Conservation (phyloP, 1,139 yeast genomes). For the Yamadazyma sp. region DNA sequence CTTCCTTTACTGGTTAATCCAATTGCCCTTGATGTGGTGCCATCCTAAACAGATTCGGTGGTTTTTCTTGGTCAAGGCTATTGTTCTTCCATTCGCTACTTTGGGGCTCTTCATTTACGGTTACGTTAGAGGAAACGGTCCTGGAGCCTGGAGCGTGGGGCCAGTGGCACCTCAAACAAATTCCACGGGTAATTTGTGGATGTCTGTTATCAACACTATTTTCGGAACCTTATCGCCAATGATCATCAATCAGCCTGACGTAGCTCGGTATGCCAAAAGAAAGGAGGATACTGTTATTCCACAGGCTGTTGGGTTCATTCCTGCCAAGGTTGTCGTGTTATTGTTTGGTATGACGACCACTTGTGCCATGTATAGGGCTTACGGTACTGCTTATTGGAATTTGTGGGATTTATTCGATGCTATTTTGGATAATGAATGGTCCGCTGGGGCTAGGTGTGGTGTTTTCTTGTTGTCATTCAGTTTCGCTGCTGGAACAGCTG, state of each 20-base stretch:
- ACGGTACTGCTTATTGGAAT: conserved; percentile 17
- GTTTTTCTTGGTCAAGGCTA: conserved; percentile 15
- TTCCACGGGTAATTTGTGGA: conserved; percentile 15
- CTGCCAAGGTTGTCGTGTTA: conserved; percentile 14
- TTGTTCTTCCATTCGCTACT: conserved; percentile 16
- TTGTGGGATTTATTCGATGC: conserved; percentile 18
- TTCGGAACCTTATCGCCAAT: conserved; percentile 18
- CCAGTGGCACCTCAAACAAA: conserved; percentile 4
- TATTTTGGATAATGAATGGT: conserved; percentile 17
- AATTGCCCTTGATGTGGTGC: conserved; percentile 17
- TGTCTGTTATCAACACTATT: conserved; percentile 15
- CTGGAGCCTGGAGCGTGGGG: conserved; percentile 17
- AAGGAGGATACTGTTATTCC: conserved; percentile 15
- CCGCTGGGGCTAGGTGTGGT: conserved; percentile 17
- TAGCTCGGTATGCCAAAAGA: conserved; percentile 16
- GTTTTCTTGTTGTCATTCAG: conserved; percentile 14
- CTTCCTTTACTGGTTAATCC: conserved; percentile 16
- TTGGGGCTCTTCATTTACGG: conserved; percentile 16
- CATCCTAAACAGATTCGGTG: conserved; percentile 17
- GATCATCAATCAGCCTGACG: conserved; percentile 18
- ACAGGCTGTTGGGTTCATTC: conserved; percentile 17
- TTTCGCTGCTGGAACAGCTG: conserved; percentile 17
- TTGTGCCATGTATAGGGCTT: conserved; percentile 14
- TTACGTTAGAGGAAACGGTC: conserved; percentile 15
- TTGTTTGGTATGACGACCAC: conserved; percentile 16